A percentile compares a stretch with the other conserved stretches of the same genome.
Evolutionary conservation across 345 rosid species (phyloP).

Genomic region (Bruguiera parviflora): DNA sequence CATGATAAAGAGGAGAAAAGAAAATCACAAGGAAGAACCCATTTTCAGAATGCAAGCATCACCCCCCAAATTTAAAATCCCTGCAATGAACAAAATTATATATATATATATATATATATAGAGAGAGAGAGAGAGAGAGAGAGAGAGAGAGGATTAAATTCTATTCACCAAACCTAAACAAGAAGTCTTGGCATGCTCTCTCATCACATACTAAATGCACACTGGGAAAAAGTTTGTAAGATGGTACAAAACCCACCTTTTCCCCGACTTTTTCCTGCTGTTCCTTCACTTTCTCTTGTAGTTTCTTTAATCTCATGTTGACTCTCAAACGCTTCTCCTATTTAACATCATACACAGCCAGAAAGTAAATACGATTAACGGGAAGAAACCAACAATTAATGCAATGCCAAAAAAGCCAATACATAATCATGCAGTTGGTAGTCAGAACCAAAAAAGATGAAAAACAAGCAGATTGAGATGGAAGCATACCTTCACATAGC

Average conservation of each 20-base stretch:
- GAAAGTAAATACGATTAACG: not conserved
- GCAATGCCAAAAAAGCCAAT: too few relatives aligned
- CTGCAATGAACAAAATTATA: too few relatives aligned
- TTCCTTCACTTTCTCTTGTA: slow-evolving; percentile 62
- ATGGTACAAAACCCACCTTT: slow-evolving; percentile 12
- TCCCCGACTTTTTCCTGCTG: slow-evolving; percentile 59
- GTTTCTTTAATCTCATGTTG: slow-evolving; percentile 50
- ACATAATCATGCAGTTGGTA: not conserved
- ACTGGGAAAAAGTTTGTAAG: not conserved
- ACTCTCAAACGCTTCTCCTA: slow-evolving; percentile 71
- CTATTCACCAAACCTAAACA: too few relatives aligned
- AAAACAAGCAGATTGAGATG: not conserved
- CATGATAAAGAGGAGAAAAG: too few relatives aligned
- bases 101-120: too few relatives aligned
- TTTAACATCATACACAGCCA: not conserved
- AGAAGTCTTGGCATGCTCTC: too few relatives aligned
- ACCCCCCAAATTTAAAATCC: too few relatives aligned
- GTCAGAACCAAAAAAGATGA: not conserved
- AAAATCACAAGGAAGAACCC: too few relatives aligned
- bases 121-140: too few relatives aligned
- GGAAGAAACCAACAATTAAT: not conserved
- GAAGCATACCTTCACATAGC: slow-evolving; percentile 55
- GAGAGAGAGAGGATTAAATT: too few relatives aligned
- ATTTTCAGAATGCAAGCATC: too few relatives aligned
- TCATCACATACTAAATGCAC: not conserved